phyloP scores from a whole-genome alignment of 2,329 filamentous ascomycete species.

The Juglanconis juglandina region DNA sequence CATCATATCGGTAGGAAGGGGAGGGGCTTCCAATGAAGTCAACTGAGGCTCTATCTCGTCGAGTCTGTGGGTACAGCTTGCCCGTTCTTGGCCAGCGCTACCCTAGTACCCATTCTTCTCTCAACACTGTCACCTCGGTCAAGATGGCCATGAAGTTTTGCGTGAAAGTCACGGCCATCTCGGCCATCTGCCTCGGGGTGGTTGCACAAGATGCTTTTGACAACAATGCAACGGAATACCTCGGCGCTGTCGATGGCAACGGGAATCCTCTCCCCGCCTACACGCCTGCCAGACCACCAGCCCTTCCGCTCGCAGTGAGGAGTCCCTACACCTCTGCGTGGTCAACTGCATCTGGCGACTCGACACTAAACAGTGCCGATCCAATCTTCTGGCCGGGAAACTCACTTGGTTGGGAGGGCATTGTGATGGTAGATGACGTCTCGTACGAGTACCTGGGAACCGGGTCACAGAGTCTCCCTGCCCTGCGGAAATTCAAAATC shows the following conservation, averaged over 20 bases:
- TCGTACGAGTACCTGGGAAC: conserved; percentile 38
- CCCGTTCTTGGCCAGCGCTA: neutral
- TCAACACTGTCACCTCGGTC: neutral
- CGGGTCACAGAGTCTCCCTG: conserved; percentile 39
- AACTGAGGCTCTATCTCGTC: neutral
- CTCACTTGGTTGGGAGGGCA: conserved; percentile 20
- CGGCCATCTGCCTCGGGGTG: neutral
- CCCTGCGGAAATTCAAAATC: conserved; percentile 23
- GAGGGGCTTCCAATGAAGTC: neutral
- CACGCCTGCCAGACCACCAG: conserved; percentile 29
- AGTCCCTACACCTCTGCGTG: conserved; percentile 54
- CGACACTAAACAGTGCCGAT: conserved; percentile 64
- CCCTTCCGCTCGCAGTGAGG: conserved; percentile 46
- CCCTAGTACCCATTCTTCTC: neutral
- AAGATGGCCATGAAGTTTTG: neutral
- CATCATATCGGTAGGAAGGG: neutral
- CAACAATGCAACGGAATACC: neutral
- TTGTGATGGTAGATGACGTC: conserved; percentile 24
- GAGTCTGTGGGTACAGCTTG: neutral
- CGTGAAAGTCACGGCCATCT: neutral
- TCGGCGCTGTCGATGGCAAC: conserved; percentile 3
- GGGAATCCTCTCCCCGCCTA: conserved; percentile 22
- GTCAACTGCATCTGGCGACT: conserved; percentile 61
- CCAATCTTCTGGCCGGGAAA: conserved; percentile 48
- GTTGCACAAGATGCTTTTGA: neutral